Base-by-base conservation (phyloP, 768 basidiomycete genomes). In the Tricholoma bakamatsutake region DNA sequence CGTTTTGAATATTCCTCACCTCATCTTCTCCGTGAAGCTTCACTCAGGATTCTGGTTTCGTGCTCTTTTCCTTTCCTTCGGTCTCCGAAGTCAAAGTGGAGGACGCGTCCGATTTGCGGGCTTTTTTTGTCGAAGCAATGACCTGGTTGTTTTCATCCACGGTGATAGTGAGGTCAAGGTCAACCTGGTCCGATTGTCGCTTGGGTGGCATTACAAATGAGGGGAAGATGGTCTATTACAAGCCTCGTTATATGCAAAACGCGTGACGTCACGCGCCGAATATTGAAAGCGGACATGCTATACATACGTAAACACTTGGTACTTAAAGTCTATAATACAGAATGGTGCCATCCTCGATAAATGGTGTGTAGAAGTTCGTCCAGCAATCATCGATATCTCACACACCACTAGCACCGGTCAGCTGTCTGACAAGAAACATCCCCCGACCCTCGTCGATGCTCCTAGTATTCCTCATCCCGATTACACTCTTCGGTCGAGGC, bases 401-500 rank as follows among this genome's bases (percentile, higher is more conserved):
- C 12, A 27, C 46, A 17, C 46, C 30, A 10, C 63, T 63, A 18
- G 68, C 75, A 27, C 88, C 90, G 7, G 90, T 92, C 76, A 92
- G 76, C 67, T 92, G 89, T 62, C 82, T 76, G 46, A 91, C 87
- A 55, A 92, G 71, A 68, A 81, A 87, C 86, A 90, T 80, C 35
- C 83, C 85, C 47, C 85, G 73, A 11, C 84, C 87, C 66, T 88
- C 87, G 59, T 88, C 88, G 28, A 78, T 65, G 55, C 83, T 84
- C 64, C 80, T 83, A 21, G 77, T 65, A 55, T 72, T 78, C 61
- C 88, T 76, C 69, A 86, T 82, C 12, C 87, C 88, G 54, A 87
- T 82, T 24, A 88, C 85, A 63, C 87, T 90, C 76, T 87, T 90
- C 10, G 90, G 90, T 53, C 90, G 73, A 8, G 87, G 82, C 42